These are phyloP conservation scores for Pseudoscleropodium purum DNA, from an alignment of 225 moss, liverwort and hornwort species.

Conservation along the genomic window DNA sequence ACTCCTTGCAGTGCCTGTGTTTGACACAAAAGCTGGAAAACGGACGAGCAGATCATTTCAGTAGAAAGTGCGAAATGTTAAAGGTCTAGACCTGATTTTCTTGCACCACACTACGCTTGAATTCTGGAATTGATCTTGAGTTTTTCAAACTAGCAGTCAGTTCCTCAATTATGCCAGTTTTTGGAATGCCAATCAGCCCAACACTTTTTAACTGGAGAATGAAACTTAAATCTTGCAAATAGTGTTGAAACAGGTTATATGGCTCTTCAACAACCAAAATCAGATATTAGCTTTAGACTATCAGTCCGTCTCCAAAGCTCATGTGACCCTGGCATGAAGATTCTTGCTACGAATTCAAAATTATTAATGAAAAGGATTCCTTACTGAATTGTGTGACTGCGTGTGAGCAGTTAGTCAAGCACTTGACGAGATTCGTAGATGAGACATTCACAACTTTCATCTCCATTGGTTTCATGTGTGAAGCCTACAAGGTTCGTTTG, in stretches of 20 bases:
- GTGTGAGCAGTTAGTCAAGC: slow-evolving; percentile 32
- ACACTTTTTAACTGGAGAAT: no score
- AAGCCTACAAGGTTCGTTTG: slow-evolving; percentile 64
- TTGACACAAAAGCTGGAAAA: background rate
- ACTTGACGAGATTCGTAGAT: slow-evolving; percentile 65
- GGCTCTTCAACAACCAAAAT: background rate
- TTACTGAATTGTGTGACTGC: background rate
- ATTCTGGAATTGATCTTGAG: background rate
- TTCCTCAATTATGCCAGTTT: background rate
- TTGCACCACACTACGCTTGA: background rate
- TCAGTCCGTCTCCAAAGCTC: background rate
- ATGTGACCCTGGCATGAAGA: background rate
- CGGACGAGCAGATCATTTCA: no score
- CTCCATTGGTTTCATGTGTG: slow-evolving; percentile 65
- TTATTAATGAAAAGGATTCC: background rate
- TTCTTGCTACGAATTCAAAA: background rate
- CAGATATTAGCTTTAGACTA: no score
- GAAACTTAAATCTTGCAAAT: background rate
- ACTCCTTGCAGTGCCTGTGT: background rate
- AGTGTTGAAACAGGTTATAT: background rate
- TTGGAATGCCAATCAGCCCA: background rate
- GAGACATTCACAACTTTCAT: slow-evolving; percentile 73
- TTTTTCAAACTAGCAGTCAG: background rate
- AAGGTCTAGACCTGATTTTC: background rate
- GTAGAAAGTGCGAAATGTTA: background rate